Evolutionary conservation across 129 eudicot species (phyloP).

Genomic region (Heracleum sosnowskyi): DNA sequence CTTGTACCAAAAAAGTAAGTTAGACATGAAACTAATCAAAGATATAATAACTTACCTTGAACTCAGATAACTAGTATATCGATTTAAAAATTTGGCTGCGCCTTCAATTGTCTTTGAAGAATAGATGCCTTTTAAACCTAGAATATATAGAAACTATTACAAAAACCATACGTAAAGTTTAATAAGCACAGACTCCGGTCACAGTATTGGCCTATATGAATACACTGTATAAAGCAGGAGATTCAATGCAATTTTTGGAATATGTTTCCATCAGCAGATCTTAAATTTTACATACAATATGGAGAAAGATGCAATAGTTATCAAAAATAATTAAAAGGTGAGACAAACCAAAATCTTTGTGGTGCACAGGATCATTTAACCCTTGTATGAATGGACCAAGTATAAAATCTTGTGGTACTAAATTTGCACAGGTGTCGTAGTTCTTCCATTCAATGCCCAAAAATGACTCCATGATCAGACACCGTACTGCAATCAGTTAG

Average conservation of each 20-base stretch:
- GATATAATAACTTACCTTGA: slow-evolving; percentile 37
- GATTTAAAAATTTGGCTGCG: slow-evolving; percentile 51
- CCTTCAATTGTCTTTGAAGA: slow-evolving; percentile 75
- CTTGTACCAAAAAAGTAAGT: slow-evolving; percentile 3
- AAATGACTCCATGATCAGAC: slow-evolving; percentile 94
- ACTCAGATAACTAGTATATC: slow-evolving; percentile 46
- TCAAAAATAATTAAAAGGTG: not conserved
- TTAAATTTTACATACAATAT: not conserved
- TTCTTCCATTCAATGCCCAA: slow-evolving; percentile 73
- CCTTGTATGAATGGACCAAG: slow-evolving; percentile 78
- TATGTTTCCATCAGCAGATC: not conserved
- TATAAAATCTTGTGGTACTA: slow-evolving; percentile 60
- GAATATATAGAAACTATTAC: slow-evolving; percentile 10
- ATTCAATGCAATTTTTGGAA: not conserved
- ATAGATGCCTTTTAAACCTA: slow-evolving; percentile 77
- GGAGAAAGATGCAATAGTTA: not conserved
- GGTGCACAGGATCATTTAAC: slow-evolving; percentile 93
- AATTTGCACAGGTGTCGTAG: slow-evolving; percentile 40
- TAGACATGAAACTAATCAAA: not conserved
- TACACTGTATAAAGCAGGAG: not conserved
- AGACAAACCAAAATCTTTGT: slow-evolving; percentile 87
- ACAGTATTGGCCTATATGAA: not conserved
- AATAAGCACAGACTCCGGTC: not conserved
- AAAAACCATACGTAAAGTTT: not conserved
- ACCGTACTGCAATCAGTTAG: slow-evolving; percentile 49